Evolutionary conservation across 1,284 basidiomycete genomes (phyloP).

Genomic region (Peniophora sp.): DNA sequence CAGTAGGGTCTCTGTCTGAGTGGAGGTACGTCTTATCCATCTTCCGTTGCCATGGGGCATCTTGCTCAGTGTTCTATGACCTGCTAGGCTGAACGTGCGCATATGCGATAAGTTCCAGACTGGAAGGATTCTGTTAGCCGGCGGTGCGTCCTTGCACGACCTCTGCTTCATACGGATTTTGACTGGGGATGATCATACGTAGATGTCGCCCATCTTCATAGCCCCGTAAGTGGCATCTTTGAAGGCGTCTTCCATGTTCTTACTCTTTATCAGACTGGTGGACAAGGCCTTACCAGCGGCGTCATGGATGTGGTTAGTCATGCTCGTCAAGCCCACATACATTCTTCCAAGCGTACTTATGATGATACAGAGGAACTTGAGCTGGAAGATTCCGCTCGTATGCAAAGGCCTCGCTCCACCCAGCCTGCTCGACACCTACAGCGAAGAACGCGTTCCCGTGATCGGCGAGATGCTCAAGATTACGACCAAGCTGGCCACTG

Average conservation of each 20-base stretch:
- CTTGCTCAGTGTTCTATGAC: no score
- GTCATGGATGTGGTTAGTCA: slow-evolving; percentile 12
- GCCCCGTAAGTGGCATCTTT: no score
- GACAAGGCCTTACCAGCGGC: slow-evolving; percentile 11
- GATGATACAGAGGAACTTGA: slow-evolving; percentile 18
- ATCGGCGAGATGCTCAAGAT: slow-evolving; percentile 16
- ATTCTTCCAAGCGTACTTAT: no score
- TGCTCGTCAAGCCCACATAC: no score
- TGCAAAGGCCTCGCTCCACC: slow-evolving; percentile 10
- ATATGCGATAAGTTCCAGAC: neutral
- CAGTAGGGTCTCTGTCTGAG: neutral
- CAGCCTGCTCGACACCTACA: slow-evolving; percentile 15
- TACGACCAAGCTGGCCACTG: slow-evolving; percentile 8
- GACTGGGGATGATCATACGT: neutral
- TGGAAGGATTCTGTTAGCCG: neutral
- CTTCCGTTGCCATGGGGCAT: neutral
- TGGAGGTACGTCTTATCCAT: neutral
- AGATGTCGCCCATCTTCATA: slow-evolving; percentile 12
- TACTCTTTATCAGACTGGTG: no score
- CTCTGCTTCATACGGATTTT: neutral
- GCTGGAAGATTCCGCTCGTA: slow-evolving; percentile 17
- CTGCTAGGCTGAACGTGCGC: neutral
- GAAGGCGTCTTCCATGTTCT: no score
- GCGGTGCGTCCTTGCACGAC: no score
- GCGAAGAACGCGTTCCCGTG: slow-evolving; percentile 16